These are phyloP conservation scores for Gossypium sturtianum DNA, from an alignment of 345 rosid species.

Conservation along the genomic window DNA sequence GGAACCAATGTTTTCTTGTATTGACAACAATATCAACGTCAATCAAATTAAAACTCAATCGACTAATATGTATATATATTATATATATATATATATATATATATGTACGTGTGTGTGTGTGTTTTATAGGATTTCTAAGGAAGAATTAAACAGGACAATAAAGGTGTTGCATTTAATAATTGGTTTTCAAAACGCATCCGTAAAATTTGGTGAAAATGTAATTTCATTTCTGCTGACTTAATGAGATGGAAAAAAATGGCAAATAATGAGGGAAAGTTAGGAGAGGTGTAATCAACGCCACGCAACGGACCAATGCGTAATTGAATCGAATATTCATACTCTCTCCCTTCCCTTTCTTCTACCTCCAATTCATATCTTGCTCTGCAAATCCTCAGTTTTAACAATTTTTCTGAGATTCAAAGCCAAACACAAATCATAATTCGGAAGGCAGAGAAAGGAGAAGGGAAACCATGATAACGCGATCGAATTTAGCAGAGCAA, in stretches of 20 bases:
- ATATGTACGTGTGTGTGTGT: too few relatives aligned
- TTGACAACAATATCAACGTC: accelerated
- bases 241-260: not conserved
- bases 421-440: not conserved
- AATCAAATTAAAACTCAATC: too few relatives aligned
- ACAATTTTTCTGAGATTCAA: slow-evolving; percentile 3
- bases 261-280: slow-evolving; percentile 1
- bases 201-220: too few relatives aligned
- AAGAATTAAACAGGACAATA: too few relatives aligned
- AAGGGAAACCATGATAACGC: slow-evolving; percentile 66
- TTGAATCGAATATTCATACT: slow-evolving; percentile 23
- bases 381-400: slow-evolving; percentile 15
- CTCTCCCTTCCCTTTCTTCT: slow-evolving; percentile 7
- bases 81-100: too few relatives aligned
- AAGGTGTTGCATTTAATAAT: too few relatives aligned
- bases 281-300: not conserved
- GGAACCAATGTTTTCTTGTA: accelerated
- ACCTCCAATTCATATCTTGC: slow-evolving; percentile 14
- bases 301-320: slow-evolving; percentile 22
- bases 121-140: too few relatives aligned
- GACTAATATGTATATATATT: too few relatives aligned
- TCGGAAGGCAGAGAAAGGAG: not conserved
- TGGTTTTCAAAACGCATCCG: too few relatives aligned
- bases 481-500: slow-evolving; percentile 93
- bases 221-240: too few relatives aligned